Percentiles rank a stretch among this genome's conserved stretches.
Evolutionary conservation across 257 asterid genomes (phyloP).

Genomic region (Solanum dulcamara): DNA sequence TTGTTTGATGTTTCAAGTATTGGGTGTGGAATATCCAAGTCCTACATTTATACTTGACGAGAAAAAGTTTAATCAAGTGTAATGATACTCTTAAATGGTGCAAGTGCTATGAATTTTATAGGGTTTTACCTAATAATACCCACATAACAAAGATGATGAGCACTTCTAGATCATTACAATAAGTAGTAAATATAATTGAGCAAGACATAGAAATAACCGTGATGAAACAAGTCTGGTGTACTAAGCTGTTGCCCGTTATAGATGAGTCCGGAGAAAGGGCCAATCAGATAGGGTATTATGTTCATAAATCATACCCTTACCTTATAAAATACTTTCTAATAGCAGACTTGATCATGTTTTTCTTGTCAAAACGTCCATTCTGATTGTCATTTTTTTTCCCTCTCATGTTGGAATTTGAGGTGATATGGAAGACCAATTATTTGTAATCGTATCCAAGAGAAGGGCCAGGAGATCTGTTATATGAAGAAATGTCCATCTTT

Average conservation of each 20-base stretch:
- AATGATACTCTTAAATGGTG: not conserved
- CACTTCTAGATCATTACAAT: not conserved
- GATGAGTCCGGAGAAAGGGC: not conserved
- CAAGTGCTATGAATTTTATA: too few species aligned
- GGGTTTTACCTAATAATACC: not conserved
- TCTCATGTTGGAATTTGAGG: not conserved
- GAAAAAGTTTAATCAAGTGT: not conserved
- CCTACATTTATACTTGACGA: not conserved
- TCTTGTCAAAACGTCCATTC: not conserved
- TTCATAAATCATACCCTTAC: not conserved
- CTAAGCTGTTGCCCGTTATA: not conserved
- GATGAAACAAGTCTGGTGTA: not conserved
- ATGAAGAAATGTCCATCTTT: not conserved
- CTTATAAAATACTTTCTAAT: not conserved
- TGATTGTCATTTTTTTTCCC: not conserved
- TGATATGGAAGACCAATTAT: not conserved
- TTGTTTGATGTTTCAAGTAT: not conserved
- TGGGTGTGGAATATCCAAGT: not conserved
- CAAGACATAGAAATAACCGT: not conserved
- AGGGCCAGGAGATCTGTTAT: not conserved
- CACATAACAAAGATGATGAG: not conserved
- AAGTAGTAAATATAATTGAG: not conserved
- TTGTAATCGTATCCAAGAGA: not conserved
- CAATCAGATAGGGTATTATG: not conserved
- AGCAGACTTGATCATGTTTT: not conserved